Conservation (phyloP, 352 stramenopile species). For the Phytophthora macrochlamydospora region DNA sequence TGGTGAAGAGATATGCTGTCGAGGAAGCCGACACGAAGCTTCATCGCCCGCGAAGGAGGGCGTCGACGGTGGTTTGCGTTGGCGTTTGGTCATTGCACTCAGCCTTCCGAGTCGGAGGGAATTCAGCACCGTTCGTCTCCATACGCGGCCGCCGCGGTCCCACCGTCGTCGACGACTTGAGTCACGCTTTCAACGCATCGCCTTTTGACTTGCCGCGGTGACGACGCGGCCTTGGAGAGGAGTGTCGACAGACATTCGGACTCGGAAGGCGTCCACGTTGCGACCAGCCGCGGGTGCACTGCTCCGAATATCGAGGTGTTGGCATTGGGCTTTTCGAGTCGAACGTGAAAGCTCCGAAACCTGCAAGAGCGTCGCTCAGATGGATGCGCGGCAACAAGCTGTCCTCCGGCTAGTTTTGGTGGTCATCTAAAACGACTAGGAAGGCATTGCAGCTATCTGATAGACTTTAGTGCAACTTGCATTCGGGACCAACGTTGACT, state of each 20-base stretch:
- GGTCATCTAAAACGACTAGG: too few species aligned
- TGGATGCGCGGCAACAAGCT: not conserved
- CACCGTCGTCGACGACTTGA: not conserved
- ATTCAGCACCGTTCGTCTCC: not conserved
- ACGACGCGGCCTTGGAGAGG: not conserved
- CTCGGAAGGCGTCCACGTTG: too few species aligned
- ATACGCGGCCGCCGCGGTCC: not conserved
- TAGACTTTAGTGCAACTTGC: too few species aligned
- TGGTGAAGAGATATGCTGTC: constrained; percentile 7
- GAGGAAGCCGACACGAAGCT: not conserved
- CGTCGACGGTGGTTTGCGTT: too few species aligned
- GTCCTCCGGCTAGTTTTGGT: not conserved
- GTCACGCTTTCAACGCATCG: not conserved
- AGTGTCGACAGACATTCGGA: not conserved
- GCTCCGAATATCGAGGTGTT: too few species aligned
- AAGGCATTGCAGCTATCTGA: too few species aligned
- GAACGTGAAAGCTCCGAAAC: not conserved
- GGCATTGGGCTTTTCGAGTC: not conserved
- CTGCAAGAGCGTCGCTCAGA: not conserved
- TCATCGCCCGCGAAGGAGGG: not conserved
- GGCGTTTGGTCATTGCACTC: too few species aligned
- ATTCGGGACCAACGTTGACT: too few species aligned
- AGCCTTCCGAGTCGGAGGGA: not conserved
- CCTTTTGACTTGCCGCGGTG: not conserved
- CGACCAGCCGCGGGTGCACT: too few species aligned